Base-by-base conservation (phyloP, 2,329 filamentous ascomycete genomes). In the Colletotrichum aenigma region DNA sequence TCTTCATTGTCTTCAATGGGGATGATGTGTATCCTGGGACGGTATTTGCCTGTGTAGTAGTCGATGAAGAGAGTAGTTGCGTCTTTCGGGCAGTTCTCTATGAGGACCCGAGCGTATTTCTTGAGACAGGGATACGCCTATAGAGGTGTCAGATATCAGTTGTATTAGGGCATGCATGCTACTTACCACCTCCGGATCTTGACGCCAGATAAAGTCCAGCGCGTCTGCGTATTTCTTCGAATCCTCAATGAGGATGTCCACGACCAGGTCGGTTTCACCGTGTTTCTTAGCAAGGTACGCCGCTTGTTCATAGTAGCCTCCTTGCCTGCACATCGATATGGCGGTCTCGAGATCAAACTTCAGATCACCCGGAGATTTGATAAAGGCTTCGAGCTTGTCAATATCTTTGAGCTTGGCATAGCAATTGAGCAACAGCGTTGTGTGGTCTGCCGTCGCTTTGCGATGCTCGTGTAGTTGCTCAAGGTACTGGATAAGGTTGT, bases 341-440 rank as follows among this genome's bases (percentile, higher is more conserved):
- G 97, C 97, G 2, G 97, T 99, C 79, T 99, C 97, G 4, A 98
- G 89, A 83, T 99, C 97, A 81, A 99, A 99, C 81, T 97, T 98
- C 56, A 98, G 90, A 80, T 98, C 96, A 4, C 95, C 96, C 0
- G 96, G 96, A 32, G 96, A 96, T 82, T 98, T 98, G 85, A 99
- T 99, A 79, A 99, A 99, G 28, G 94, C 94, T 81, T 99, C 96
- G 8, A 99, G 89, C 85, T 99, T 99, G 72, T 96, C 94, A 7
- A 98, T 96, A 82, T 99, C 97, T 84, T 99, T 99, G 18, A 98
- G 87, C 82, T 99, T 99, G 1, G 97, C 97, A 82, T 99, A 99
- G 85, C 97, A 99, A 83, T 99, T 99, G 58, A 99, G 87, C 1
- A 99, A 89, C 13, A 99, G 87, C 0, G 97, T 99, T 0, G 97